Evolutionary conservation across 768 basidiomycete species (phyloP).

Genomic region (Leccinellum albellum): DNA sequence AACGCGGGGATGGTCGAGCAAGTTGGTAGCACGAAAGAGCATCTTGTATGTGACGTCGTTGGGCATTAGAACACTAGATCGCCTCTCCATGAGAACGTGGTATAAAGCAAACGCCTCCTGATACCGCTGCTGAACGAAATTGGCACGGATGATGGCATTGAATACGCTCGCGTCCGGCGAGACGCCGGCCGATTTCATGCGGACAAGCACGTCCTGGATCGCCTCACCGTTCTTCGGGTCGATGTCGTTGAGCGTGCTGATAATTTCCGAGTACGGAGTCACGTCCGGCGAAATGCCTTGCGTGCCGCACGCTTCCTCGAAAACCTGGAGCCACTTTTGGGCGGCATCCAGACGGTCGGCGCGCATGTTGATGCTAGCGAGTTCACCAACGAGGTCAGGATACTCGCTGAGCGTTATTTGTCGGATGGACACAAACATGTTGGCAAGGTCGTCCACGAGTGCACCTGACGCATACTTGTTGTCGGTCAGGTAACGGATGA

Average conservation of each 20-base stretch:
- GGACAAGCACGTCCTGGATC: conserved; percentile 35
- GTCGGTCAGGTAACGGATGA: conserved; percentile 19
- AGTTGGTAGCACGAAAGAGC: conserved; percentile 36
- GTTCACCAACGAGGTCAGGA: conserved; percentile 32
- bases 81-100: conserved; percentile 33
- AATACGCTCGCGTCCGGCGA: conserved; percentile 40
- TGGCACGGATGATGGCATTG: conserved; percentile 45
- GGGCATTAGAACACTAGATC: conserved; percentile 26
- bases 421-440: conserved; percentile 18
- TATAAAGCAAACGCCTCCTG: conserved; percentile 44
- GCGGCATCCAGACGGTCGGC: conserved; percentile 31
- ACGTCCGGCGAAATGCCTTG: conserved; percentile 12
- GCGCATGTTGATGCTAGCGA: conserved; percentile 37
- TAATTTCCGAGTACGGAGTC: conserved; percentile 38
- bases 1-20: conserved; percentile 15
- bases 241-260: conserved; percentile 35
- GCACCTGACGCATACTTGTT: conserved; percentile 10
- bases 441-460: conserved; percentile 22
- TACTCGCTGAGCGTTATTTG: conserved; percentile 25
- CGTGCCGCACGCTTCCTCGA: conserved; percentile 21
- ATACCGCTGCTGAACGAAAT: conserved; percentile 31
- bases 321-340: conserved; percentile 26
- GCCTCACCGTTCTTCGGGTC: conserved; percentile 28
- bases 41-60: conserved; percentile 47
- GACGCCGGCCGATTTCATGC: conserved; percentile 38